These are phyloP conservation scores for Emericellopsis cladophorae DNA, from an alignment of 2,329 filamentous ascomycete species.

Conservation along the genomic window DNA sequence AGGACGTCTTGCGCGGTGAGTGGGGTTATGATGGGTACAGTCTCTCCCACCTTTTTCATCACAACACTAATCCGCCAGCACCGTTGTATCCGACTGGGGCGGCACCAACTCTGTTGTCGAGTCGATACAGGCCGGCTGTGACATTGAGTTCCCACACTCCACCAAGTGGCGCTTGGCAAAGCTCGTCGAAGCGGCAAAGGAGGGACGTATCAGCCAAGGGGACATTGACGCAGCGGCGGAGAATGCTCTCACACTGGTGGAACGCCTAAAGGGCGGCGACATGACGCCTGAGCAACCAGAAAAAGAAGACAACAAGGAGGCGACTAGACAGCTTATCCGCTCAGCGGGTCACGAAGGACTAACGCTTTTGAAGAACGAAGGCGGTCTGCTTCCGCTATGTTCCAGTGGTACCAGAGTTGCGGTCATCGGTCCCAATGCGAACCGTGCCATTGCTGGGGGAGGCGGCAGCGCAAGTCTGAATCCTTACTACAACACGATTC, in stretches of 20 bases:
- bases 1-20: slow-evolving; percentile 44
- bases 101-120: slow-evolving; percentile 43
- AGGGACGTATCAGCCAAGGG: slow-evolving; percentile 30
- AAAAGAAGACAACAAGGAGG: slow-evolving; percentile 40
- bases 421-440: slow-evolving; percentile 55
- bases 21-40: slow-evolving; percentile 47
- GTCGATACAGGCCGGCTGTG: slow-evolving; percentile 40
- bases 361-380: slow-evolving; percentile 52
- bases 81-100: slow-evolving; percentile 47
- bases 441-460: slow-evolving; percentile 53
- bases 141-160: slow-evolving; percentile 46
- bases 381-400: slow-evolving; percentile 43
- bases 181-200: slow-evolving; percentile 36
- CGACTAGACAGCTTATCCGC: slow-evolving; percentile 47
- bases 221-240: slow-evolving; percentile 46
- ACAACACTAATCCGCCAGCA: slow-evolving; percentile 15
- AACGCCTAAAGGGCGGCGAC: slow-evolving; percentile 48
- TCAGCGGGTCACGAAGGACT: slow-evolving; percentile 49
- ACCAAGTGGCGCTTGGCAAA: slow-evolving; percentile 44
- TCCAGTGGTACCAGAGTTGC: slow-evolving; percentile 44
- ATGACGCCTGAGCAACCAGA: slow-evolving; percentile 44
- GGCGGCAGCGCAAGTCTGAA: slow-evolving; percentile 57
- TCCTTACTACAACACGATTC: slow-evolving; percentile 55
- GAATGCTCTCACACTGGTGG: slow-evolving; percentile 46
- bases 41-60: slow-evolving; percentile 8